Conservation (phyloP, 345 rosid genomes). For the Dimocarpus longan region DNA sequence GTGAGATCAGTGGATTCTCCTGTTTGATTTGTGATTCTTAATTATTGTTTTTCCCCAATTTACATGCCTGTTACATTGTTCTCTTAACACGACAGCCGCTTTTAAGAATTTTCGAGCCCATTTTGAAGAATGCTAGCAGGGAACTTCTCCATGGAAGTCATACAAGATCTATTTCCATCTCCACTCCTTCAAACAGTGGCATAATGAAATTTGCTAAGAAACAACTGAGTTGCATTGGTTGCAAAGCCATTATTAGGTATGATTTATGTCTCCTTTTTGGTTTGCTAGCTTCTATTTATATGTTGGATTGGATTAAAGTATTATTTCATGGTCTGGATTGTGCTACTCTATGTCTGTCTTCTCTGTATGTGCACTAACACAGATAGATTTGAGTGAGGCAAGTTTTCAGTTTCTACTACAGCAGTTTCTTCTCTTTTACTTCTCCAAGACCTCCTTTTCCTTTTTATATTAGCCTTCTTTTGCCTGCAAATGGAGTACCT, state of each 20-base stretch:
- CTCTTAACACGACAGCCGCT: conserved; percentile 64
- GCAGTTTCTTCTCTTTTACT: neutral
- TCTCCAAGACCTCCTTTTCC: neutral
- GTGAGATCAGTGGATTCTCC: conserved; percentile 38
- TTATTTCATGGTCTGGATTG: neutral
- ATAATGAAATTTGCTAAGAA: conserved; percentile 95
- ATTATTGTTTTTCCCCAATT: conserved; percentile 8
- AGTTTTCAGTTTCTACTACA: neutral
- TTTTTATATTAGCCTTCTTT: neutral
- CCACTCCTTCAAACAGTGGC: conserved; percentile 91
- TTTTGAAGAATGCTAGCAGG: conserved; percentile 87
- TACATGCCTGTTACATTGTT: conserved; percentile 11
- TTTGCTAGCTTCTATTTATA: neutral
- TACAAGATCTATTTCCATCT: conserved; percentile 86
- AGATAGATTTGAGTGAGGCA: neutral
- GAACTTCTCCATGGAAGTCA: conserved; percentile 95
- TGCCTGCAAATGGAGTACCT: neutral
- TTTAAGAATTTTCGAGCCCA: conserved; percentile 94
- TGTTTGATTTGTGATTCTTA: conserved; percentile 1
- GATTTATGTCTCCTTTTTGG: neutral
- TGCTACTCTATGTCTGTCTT: neutral
- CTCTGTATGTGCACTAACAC: neutral
- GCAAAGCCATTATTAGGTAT: conserved; percentile 82
- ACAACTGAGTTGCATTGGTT: conserved; percentile 82
- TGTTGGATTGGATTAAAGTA: neutral